Conservation (phyloP, 768 basidiomycete genomes). For the Suillus fuscotomentosus region DNA sequence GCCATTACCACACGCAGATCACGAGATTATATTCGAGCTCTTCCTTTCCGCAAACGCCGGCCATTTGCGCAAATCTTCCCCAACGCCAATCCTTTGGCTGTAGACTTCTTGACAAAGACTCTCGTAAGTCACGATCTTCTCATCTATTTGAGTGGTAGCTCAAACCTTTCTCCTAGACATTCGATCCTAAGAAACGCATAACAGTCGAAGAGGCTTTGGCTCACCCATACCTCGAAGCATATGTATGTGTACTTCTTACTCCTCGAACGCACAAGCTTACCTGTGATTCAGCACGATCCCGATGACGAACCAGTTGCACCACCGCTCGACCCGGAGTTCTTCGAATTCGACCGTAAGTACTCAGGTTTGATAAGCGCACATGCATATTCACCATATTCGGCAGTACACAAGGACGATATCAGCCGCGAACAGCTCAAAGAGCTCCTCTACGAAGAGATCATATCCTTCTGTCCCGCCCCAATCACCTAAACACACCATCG, state of each 20-base stretch:
- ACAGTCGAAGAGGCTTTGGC: conserved; percentile 92
- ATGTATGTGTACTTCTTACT: conserved; percentile 46
- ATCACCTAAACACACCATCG: conserved; percentile 34
- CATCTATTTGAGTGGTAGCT: not conserved
- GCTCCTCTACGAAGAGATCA: conserved; percentile 92
- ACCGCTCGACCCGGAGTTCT: conserved; percentile 95
- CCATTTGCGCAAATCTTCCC: conserved; percentile 88
- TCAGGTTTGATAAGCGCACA: not conserved
- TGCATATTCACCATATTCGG: conserved; percentile 4
- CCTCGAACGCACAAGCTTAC: conserved; percentile 9
- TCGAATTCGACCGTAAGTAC: conserved; percentile 89
- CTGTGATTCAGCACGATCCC: conserved; percentile 71
- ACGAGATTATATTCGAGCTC: conserved; percentile 90
- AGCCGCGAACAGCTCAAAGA: conserved; percentile 94
- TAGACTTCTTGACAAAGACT: conserved; percentile 81
- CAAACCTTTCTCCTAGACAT: conserved; percentile 55
- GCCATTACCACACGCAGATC: conserved; percentile 91
- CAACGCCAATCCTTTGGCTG: conserved; percentile 78
- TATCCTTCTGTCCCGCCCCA: conserved; percentile 75
- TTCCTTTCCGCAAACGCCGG: conserved; percentile 88
- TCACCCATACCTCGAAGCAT: conserved; percentile 95
- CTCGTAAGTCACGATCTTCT: conserved; percentile 45
- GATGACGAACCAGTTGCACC: conserved; percentile 96
- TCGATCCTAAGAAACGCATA: conserved; percentile 96
- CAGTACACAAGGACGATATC: conserved; percentile 95